These are phyloP conservation scores for Candida quercuum DNA, from an alignment of 805 yeast species.

Conservation along the genomic window DNA sequence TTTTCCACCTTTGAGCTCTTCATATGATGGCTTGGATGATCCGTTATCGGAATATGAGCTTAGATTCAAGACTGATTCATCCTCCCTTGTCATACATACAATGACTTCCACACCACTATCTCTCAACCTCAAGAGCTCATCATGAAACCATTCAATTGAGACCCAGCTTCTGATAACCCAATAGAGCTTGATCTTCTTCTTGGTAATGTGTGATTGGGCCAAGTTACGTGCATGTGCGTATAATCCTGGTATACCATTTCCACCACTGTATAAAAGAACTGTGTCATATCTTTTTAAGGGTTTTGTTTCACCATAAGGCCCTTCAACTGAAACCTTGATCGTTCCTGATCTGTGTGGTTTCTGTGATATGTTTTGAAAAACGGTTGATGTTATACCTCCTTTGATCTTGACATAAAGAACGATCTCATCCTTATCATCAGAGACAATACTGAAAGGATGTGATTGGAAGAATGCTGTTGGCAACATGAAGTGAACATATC, in stretches of 20 bases:
- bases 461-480: conserved; percentile 57
- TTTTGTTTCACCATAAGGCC: conserved; percentile 49
- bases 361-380: conserved; percentile 24
- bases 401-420: conserved; percentile 45
- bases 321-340: conserved; percentile 46
- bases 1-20: neutral
- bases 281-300: conserved; percentile 33
- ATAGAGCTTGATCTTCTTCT: conserved; percentile 33
- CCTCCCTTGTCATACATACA: conserved; percentile 3
- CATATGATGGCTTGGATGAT: conserved; percentile 1
- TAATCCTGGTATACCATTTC: conserved; percentile 44
- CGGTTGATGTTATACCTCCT: conserved; percentile 40
- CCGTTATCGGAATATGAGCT: conserved; percentile 1
- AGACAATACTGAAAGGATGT: conserved; percentile 65
- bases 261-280: conserved; percentile 42
- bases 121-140: conserved; percentile 33
- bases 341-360: conserved; percentile 18
- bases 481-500: conserved; percentile 51
- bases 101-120: neutral
- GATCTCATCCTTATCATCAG: conserved; percentile 32
- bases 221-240: conserved; percentile 30
- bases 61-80: neutral
- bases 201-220: conserved; percentile 14
- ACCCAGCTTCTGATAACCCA: conserved; percentile 60
- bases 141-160: conserved; percentile 42